phyloP scores from a whole-genome alignment of 176 grass and related monocot genomes.

The Puccinellia tenuiflora region DNA sequence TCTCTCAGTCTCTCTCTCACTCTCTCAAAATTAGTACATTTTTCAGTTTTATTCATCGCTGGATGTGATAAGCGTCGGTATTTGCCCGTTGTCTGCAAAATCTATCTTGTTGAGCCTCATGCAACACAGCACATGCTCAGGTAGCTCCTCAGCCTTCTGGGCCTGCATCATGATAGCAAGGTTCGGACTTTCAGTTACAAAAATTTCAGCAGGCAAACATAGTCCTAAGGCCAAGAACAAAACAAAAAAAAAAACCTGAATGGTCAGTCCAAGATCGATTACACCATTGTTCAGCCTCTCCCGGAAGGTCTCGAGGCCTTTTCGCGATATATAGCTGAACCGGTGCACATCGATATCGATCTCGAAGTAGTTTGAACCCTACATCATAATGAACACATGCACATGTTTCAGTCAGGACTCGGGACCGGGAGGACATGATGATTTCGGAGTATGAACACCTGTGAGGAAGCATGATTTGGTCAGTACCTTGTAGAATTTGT shows the following conservation, averaged over 20 bases:
- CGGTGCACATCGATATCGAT: constrained; percentile 89
- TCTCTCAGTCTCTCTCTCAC: neutral
- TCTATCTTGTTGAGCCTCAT: constrained; percentile 77
- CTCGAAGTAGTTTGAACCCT: constrained; percentile 97
- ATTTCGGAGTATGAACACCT: neutral
- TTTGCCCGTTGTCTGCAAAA: constrained; percentile 65
- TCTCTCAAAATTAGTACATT: constrained; percentile 33
- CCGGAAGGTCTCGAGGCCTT: constrained; percentile 74
- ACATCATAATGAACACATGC: constrained; percentile 20
- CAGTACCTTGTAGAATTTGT: constrained; percentile 80
- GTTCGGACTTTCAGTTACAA: constrained; percentile 11
- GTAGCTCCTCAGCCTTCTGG: constrained; percentile 86
- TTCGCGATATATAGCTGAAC: constrained; percentile 83
- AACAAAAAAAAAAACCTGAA: constrained; percentile 49
- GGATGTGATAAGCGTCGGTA: constrained; percentile 61
- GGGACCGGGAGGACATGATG: neutral
- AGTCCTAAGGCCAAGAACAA: neutral
- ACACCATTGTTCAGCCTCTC: constrained; percentile 69
- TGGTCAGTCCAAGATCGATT: constrained; percentile 73
- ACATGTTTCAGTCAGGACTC: constrained; percentile 14
- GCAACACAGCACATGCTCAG: constrained; percentile 86
- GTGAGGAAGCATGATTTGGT: neutral
- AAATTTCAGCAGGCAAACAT: neutral
- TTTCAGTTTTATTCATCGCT: constrained; percentile 37
- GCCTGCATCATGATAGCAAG: constrained; percentile 44